Percentiles rank a stretch among this genome's conserved stretches.
phyloP scores from a whole-genome alignment of 148 eudicot species.

The Polygonum aviculare region DNA sequence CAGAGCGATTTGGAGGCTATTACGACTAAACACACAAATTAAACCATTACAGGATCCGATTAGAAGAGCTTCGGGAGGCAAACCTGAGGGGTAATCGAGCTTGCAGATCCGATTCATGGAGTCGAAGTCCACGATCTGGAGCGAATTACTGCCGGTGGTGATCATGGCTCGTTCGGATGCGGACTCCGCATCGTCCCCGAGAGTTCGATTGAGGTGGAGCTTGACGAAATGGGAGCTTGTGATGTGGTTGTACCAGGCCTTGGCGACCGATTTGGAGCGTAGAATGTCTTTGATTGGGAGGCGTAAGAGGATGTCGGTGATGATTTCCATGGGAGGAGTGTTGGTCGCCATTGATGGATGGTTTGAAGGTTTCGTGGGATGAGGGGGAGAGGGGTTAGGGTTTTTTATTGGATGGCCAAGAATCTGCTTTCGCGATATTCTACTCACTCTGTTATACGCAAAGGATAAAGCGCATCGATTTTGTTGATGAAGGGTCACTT shows the following conservation, averaged over 20 bases:
- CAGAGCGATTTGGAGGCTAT: constrained; percentile 1
- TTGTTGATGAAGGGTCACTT: too few relatives aligned
- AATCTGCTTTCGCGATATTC: background rate
- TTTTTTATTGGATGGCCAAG: background rate
- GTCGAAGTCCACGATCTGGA: constrained; percentile 5
- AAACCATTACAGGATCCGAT: constrained; percentile 14
- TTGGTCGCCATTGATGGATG: background rate
- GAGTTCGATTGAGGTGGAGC: constrained; percentile 9
- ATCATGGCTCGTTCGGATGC: background rate
- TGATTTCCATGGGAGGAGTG: constrained; percentile 10
- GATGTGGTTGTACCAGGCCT: constrained; percentile 7
- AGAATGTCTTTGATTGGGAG: constrained; percentile 7
- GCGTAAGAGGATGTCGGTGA: constrained; percentile 11
- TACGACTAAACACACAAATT: constrained; percentile 1
- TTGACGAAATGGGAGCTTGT: constrained; percentile 13
- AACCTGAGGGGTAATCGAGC: constrained; percentile 5
- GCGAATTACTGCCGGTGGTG: background rate
- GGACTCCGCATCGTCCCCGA: background rate
- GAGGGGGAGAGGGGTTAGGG: background rate
- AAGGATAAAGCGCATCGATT: background rate
- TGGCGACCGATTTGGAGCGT: constrained; percentile 9
- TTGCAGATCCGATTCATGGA: background rate
- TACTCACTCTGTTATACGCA: background rate
- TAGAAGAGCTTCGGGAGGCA: background rate
- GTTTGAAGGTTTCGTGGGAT: background rate